Evolutionary conservation across 2,329 filamentous ascomycete genomes (phyloP).

Genomic region (Xylaria sp.): DNA sequence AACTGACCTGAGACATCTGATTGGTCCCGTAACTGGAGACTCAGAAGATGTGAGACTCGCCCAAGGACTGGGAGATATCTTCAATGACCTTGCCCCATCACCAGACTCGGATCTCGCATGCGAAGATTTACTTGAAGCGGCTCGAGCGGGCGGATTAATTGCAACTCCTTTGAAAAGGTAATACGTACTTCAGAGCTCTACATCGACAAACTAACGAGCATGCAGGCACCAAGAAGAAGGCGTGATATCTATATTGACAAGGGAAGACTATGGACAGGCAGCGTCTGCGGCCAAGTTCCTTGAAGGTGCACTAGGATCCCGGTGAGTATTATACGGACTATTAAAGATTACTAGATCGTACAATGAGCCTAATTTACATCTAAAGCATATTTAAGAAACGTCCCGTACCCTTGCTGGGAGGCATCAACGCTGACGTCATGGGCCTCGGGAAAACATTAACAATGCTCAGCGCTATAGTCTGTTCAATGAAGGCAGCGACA

Average conservation of each 20-base stretch:
- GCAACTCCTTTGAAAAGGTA: neutral
- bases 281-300: neutral
- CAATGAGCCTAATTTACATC: too few relatives aligned
- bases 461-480: conserved; percentile 22
- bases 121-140: neutral
- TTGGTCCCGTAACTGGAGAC: neutral
- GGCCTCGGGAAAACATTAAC: conserved; percentile 30
- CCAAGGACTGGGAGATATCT: conserved; percentile 6
- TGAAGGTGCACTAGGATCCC: neutral
- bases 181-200: neutral
- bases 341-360: neutral
- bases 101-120: neutral
- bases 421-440: conserved; percentile 26
- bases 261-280: neutral
- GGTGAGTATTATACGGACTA: neutral
- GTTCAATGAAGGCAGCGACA: neutral
- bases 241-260: conserved; percentile 10
- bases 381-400: conserved; percentile 15
- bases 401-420: neutral
- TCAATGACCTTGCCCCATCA: neutral
- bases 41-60: neutral
- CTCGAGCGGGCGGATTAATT: neutral
- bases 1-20: neutral
- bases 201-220: neutral
- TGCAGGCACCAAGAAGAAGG: conserved; percentile 22